phyloP scores from a whole-genome alignment of 2,329 filamentous ascomycete species.

The Pezicula neosporulosa region DNA sequence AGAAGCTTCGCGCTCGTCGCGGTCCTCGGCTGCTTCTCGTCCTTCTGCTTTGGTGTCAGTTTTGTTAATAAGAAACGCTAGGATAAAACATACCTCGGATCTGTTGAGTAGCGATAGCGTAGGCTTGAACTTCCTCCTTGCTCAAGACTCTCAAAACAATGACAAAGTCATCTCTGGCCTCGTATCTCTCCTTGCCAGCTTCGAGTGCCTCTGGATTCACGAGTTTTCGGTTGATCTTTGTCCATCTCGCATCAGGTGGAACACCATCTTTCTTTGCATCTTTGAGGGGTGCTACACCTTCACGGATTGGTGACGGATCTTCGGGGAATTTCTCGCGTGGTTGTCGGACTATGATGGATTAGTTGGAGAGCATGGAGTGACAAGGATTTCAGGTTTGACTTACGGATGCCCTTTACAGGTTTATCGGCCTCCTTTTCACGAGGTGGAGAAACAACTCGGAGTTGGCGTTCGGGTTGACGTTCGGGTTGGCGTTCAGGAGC shows the following conservation, averaged over 20 bases:
- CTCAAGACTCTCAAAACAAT: slow-evolving; percentile 83
- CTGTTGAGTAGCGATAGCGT: slow-evolving; percentile 73
- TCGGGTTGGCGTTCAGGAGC: neutral
- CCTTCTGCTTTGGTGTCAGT: neutral
- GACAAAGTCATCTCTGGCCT: slow-evolving; percentile 83
- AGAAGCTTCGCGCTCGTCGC: slow-evolving; percentile 12
- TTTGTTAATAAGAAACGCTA: slow-evolving; percentile 11
- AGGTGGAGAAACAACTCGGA: slow-evolving; percentile 65
- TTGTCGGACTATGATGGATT: slow-evolving; percentile 51
- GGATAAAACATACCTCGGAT: slow-evolving; percentile 61
- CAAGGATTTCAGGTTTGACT: neutral
- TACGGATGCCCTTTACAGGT: slow-evolving; percentile 69
- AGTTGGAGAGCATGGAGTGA: neutral
- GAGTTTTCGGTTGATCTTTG: slow-evolving; percentile 80
- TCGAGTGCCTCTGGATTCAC: slow-evolving; percentile 85
- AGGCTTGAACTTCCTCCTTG: slow-evolving; percentile 82
- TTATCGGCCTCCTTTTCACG: slow-evolving; percentile 58
- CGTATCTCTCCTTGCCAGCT: slow-evolving; percentile 79
- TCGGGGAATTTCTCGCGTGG: slow-evolving; percentile 81
- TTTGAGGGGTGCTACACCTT: slow-evolving; percentile 86
- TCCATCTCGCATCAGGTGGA: slow-evolving; percentile 78
- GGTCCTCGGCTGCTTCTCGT: slow-evolving; percentile 1
- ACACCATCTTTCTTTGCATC: slow-evolving; percentile 73
- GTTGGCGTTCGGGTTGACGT: slow-evolving; percentile 10
- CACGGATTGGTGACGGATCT: slow-evolving; percentile 73